Base-by-base conservation (phyloP, 2,329 filamentous ascomycete species). In the Diaporthe vaccinii region DNA sequence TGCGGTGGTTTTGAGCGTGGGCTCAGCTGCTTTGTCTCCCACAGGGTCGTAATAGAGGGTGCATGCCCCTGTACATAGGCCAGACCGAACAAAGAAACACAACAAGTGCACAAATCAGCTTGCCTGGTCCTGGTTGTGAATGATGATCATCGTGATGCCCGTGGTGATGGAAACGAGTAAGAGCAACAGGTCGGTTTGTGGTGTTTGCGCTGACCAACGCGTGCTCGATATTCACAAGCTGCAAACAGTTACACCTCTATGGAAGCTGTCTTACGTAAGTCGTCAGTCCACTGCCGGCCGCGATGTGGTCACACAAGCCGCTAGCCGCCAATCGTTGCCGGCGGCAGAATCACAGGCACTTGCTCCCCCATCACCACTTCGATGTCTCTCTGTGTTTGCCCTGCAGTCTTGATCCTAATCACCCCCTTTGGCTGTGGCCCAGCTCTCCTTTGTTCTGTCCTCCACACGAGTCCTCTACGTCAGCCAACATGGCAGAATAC, bases 401-500 rank as follows among this genome's bases (percentile, higher is more conserved):
- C 44, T 14, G 8, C 58, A 46, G 15, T 36, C 20, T 22, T 7
- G 8, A 22, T 51, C 31, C 25, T 20, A 46, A 25, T n/a, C 58
- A 22, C 41, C 53, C 39, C n/a, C 67, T 34, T 62, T 25, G 34
- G 44, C 34, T 41, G 62, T 41, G 34, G 9, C 51, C 36, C 28
- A 34, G 31, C 58, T 31, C 12, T 28, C 28, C 28, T 68, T 25
- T 10, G 31, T 31, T 22, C 20, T 25, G 36, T 49, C 20, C 14
- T 15, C 28, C 8, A 14, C 22, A 31, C 36, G 1, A 34, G 36
- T 49, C 20, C 14, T 15, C 28, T 20, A 14, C 22, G 12, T 15
- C 57, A 20, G 44, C 67, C 74, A 78, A 12, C 67, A 98, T 99
- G 97, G 93, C 97, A 0, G 97, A 98, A 88, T 97, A 98, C 86